phyloP scores from a whole-genome alignment of 495 filamentous ascomycete species.

The Hyphodiscus hymeniophilus region DNA sequence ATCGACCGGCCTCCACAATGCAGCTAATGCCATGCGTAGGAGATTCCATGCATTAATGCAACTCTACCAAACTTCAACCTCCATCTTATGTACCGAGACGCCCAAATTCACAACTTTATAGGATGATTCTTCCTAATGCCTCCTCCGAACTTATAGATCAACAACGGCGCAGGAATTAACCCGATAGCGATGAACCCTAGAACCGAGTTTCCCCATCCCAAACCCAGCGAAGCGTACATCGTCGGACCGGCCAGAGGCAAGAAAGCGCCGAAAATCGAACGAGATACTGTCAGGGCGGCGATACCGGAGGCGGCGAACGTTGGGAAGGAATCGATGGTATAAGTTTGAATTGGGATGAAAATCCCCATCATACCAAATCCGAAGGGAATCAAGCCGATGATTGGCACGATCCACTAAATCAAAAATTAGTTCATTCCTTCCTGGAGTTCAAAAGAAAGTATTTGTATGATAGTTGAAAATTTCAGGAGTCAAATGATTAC shows the following conservation, averaged over 20 bases:
- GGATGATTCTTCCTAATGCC: conserved; percentile 36
- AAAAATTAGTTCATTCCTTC: too few relatives aligned
- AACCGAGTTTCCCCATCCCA: conserved; percentile 51
- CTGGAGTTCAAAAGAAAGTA: too few relatives aligned
- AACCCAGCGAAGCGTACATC: conserved; percentile 46
- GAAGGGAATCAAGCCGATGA: conserved; percentile 42
- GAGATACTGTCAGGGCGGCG: conserved; percentile 44
- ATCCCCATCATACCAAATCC: conserved; percentile 44
- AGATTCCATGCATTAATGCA: too few relatives aligned
- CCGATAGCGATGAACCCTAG: conserved; percentile 45
- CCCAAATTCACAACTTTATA: conserved; percentile 21
- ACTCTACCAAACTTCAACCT: too few relatives aligned
- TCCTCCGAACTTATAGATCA: conserved; percentile 46
- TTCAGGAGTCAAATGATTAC: too few relatives aligned
- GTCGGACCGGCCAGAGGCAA: conserved; percentile 43
- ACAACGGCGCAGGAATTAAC: conserved; percentile 40
- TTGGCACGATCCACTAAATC: conserved; percentile 57
- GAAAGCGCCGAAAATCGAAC: conserved; percentile 47
- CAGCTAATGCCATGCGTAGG: too few relatives aligned
- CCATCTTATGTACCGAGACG: too few relatives aligned
- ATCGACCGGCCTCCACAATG: too few relatives aligned
- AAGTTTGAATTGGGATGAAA: conserved; percentile 46
- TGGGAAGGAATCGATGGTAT: conserved; percentile 50
- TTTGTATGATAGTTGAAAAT: too few relatives aligned
- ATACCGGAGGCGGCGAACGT: conserved; percentile 52